These are phyloP conservation scores for Kalmanozyma brasiliensis DNA, from an alignment of 1,284 basidiomycete genomes.

Conservation along the genomic window DNA sequence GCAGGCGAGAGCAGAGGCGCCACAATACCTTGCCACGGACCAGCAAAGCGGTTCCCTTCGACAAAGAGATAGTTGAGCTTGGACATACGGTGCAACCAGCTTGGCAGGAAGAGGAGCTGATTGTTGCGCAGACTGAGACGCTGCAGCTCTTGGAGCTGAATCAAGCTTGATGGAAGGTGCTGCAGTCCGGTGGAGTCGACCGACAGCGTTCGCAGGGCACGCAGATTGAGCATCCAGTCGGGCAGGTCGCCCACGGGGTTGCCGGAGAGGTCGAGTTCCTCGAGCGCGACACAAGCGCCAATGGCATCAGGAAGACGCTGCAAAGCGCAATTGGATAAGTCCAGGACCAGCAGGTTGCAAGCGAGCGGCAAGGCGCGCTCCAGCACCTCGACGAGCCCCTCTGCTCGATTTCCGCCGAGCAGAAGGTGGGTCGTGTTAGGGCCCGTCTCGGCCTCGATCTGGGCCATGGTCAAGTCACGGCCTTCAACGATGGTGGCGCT, in stretches of 20 bases:
- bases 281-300: slow-evolving; percentile 79
- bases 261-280: slow-evolving; percentile 91
- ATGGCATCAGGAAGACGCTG: slow-evolving; percentile 82
- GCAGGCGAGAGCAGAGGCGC: slow-evolving; percentile 31
- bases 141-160: slow-evolving; percentile 76
- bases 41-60: slow-evolving; percentile 92
- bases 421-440: slow-evolving; percentile 50
- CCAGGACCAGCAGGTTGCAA: slow-evolving; percentile 57
- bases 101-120: slow-evolving; percentile 85
- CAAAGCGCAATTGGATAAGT: slow-evolving; percentile 77
- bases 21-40: slow-evolving; percentile 87
- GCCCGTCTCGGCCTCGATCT: slow-evolving; percentile 42
- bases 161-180: slow-evolving; percentile 73
- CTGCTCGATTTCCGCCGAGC: slow-evolving; percentile 30
- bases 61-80: slow-evolving; percentile 86
- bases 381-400: slow-evolving; percentile 27
- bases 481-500: slow-evolving; percentile 45
- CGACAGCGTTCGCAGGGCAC: slow-evolving; percentile 83
- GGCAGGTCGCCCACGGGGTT: slow-evolving; percentile 76
- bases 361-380: slow-evolving; percentile 42
- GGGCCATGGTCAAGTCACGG: slow-evolving; percentile 23
- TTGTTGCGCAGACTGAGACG: slow-evolving; percentile 89
- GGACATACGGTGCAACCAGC: slow-evolving; percentile 87
- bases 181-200: slow-evolving; percentile 85
- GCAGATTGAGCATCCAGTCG: slow-evolving; percentile 78